A percentile compares a stretch with the other conserved stretches of the same genome.
These are phyloP conservation scores for Simplicillium sp. DNA, from an alignment of 2,329 filamentous ascomycete species.

Conservation along the genomic window DNA sequence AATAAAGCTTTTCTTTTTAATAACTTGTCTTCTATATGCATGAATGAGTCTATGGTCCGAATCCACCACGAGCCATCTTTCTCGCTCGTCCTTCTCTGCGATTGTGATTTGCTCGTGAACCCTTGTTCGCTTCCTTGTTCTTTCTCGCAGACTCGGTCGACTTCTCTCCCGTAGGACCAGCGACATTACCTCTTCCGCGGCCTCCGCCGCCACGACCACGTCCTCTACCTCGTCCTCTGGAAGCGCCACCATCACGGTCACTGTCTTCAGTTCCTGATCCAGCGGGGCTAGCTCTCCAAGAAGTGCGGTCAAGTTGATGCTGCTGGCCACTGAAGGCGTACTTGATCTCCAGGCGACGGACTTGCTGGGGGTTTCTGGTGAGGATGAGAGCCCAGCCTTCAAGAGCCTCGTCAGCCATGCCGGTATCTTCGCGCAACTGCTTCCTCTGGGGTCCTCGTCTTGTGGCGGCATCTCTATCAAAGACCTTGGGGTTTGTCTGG, in stretches of 20 bases:
- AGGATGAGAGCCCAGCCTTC: slow-evolving; percentile 94
- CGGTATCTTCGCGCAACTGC: slow-evolving; percentile 63
- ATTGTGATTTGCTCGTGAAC: slow-evolving; percentile 77
- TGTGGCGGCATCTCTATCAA: slow-evolving; percentile 62
- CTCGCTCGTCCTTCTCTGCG: slow-evolving; percentile 60
- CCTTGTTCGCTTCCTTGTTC: slow-evolving; percentile 75
- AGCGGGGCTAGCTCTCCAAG: slow-evolving; percentile 49
- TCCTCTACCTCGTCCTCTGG: slow-evolving; percentile 28
- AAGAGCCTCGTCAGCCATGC: slow-evolving; percentile 87
- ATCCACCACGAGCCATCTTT: slow-evolving; percentile 51
- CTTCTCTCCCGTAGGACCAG: slow-evolving; percentile 57
- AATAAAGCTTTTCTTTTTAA: too few relatives aligned
- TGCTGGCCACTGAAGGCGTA: slow-evolving; percentile 62
- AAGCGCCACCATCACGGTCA: slow-evolving; percentile 33
- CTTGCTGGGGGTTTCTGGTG: slow-evolving; percentile 57
- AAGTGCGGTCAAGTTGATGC: slow-evolving; percentile 51
- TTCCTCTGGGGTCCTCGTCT: slow-evolving; percentile 53
- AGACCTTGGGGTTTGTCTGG: slow-evolving; percentile 52
- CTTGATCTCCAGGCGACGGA: slow-evolving; percentile 61
- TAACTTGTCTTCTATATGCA: neutral
- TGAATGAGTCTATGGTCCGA: slow-evolving; percentile 11
- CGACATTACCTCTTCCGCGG: slow-evolving; percentile 48
- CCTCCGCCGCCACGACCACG: slow-evolving; percentile 36
- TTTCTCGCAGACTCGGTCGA: slow-evolving; percentile 62
- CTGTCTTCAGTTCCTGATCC: slow-evolving; percentile 49